These are phyloP conservation scores for Fusarium begoniae DNA, from an alignment of 2,329 filamentous ascomycete genomes.

Conservation along the genomic window DNA sequence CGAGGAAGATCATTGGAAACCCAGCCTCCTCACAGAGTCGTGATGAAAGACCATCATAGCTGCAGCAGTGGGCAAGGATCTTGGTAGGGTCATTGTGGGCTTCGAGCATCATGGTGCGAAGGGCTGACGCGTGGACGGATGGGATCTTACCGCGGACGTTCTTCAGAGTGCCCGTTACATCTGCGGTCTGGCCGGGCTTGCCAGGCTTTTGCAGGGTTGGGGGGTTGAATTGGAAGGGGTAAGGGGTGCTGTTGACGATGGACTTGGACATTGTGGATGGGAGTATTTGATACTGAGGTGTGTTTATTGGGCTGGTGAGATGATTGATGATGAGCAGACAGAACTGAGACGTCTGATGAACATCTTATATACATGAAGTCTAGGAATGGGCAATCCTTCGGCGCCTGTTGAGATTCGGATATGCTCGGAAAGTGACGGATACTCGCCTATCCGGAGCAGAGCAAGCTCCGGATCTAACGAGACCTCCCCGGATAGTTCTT, in stretches of 20 bases:
- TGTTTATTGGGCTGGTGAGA: no score
- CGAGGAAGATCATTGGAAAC: conserved; percentile 56
- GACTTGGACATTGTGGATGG: conserved; percentile 31
- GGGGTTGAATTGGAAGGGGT: conserved; percentile 46
- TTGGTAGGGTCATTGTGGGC: conserved; percentile 52
- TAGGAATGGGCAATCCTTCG: accelerated
- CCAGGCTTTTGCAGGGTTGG: conserved; percentile 17
- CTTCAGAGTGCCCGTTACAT: conserved; percentile 6
- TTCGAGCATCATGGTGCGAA: conserved; percentile 53
- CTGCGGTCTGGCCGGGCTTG: conserved; percentile 16
- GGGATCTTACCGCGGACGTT: conserved; percentile 44
- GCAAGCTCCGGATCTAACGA: neutral
- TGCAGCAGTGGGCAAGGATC: conserved; percentile 54
- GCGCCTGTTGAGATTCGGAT: neutral
- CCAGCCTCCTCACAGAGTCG: conserved; percentile 56
- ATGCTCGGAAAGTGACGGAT: neutral
- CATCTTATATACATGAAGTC: neutral
- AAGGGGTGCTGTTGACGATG: conserved; percentile 45
- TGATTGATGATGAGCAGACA: neutral
- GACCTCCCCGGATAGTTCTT: neutral
- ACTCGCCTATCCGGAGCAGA: neutral
- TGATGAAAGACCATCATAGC: conserved; percentile 55
- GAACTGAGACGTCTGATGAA: accelerated
- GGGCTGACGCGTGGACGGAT: conserved; percentile 48
- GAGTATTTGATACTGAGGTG: neutral